Base-by-base conservation (phyloP, 805 yeast species). In the Myxozyma nipponensis region DNA sequence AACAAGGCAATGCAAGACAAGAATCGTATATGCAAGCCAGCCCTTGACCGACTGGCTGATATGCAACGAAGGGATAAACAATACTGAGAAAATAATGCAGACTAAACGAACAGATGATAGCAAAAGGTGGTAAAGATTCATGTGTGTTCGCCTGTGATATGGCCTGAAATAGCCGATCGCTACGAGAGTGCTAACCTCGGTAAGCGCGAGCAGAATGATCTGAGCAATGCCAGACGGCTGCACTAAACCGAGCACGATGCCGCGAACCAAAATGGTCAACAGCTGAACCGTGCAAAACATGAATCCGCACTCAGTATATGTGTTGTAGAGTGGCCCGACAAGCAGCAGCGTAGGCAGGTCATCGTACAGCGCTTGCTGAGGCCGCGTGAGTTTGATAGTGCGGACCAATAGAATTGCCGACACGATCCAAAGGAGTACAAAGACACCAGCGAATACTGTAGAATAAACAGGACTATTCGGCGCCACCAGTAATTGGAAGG, bases 211-310 rank as follows among this genome's bases (percentile, higher is more conserved):
- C 2, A 68, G 32, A 0, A 59, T 49, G n/a, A 68, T 49, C 46
- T 68, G 71, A 1, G 72, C 70, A 4, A 63, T 47, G 6, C 71
- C 72, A 1, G 69, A 63, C 4, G 44, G 42, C 45, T 68, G 70
- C 5, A 63, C 42, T 2, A 60, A 67, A 1, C 71, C 71, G 40
- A 68, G 46, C 2, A 63, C 50, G 22, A 68, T 23, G 4, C 69
- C 70, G 17, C 67, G 62, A 10, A 62, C 26, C 22, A 66, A 49
- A n/a, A 57, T 60, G 21, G 46, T 42, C 2, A 47, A 40, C 6
- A 64, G 49, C 17, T 50, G 54, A 21, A 57, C 44, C 23, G 43
- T 35, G 39, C 57, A 48, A 41, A 56, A 52, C 54, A 49, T 47
- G 42, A 57, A 46, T 17, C 58, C 56, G 13, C 47, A 46, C 46